Evolutionary conservation across 257 asterid species (phyloP), one percentile per base, ranked within the genome.

Genomic region (Paulownia fortunei): DNA sequence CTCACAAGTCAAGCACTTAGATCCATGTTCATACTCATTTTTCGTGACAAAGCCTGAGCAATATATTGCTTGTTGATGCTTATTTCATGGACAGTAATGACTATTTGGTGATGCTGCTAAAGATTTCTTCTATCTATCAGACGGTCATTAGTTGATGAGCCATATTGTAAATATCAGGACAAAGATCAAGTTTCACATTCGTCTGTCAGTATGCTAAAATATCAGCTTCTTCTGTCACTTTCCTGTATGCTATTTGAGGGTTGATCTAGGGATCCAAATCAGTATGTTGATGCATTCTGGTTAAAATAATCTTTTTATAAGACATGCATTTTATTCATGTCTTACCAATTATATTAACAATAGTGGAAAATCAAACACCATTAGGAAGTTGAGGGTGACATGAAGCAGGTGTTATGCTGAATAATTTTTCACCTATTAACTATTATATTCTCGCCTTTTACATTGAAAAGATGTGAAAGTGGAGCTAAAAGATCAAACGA

Each of bases 361-460:
- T 56, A 12, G 24, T 24, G 23, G 34, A 46, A 47, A 56, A 2
- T 24, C 26, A 36, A 63, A 51, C 46, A 23, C 6, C n/a, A 34
- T 63, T 49, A 3, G 68, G 32, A 39, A 74, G 32, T 64, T 11
- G 15, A 37, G n/a, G 49, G 46, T 26, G 64, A 54, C 58, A 79
- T 68, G 52, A 44, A 27, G 11, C 32, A 6, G 76, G 70, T 42
- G 46, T 18, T 26, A 11, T n/a, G 18, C 37, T 42, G 30, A 24
- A 18, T 47, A 5, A 2, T 32, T 19, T 8, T 36, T 18, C 39
- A 61, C 39, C 68, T 5, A 8, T 8, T 13, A 62, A 61, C 49
- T 37, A 36, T 21, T 34, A 49, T 32, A 41, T 30, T 58, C 32
- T 12, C 70, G 41, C 64, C 63, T 18, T 54, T 24, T 36, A 41